Evolutionary conservation across 176 grass and related monocot genomes (phyloP).

Genomic region (Phyllostachys edulis): DNA sequence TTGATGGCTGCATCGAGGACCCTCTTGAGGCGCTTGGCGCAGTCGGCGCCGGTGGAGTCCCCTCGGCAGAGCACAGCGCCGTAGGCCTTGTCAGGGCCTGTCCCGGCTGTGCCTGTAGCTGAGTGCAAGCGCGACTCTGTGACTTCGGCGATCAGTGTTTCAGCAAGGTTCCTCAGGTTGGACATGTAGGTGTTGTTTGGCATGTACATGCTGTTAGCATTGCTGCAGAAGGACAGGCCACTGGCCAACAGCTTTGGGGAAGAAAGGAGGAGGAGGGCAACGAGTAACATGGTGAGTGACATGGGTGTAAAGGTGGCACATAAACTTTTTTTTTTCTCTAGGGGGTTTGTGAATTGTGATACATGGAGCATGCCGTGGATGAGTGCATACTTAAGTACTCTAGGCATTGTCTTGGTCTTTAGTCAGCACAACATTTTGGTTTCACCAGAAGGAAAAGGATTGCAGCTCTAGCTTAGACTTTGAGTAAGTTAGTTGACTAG

Average conservation of each 20-base stretch:
- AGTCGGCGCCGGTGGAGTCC: conserved; percentile 33
- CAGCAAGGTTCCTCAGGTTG: conserved; percentile 11
- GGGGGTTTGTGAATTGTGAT: conserved; percentile 4
- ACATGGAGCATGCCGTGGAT: not conserved
- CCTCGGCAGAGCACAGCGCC: conserved; percentile 54
- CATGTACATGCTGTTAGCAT: not conserved
- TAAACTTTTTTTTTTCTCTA: not conserved
- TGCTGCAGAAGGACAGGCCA: conserved; percentile 24
- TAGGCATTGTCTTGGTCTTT: not conserved
- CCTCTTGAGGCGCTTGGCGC: conserved; percentile 4
- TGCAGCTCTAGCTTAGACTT: not conserved
- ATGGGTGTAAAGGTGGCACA: not conserved
- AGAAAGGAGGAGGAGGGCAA: conserved; percentile 12
- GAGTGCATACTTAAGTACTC: not conserved
- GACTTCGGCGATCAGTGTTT: not conserved
- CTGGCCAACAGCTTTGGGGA: conserved; percentile 9
- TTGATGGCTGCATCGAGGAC: not conserved
- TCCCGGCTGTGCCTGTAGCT: conserved; percentile 33
- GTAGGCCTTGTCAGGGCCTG: conserved; percentile 28
- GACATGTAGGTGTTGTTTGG: conserved; percentile 6
- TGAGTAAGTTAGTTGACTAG: not conserved
- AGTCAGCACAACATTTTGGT: not conserved
- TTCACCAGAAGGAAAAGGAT: not conserved
- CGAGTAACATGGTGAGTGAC: not conserved
- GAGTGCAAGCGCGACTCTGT: not conserved